Conservation (phyloP, 345 rosid species). For the Gossypium arboreum region DNA sequence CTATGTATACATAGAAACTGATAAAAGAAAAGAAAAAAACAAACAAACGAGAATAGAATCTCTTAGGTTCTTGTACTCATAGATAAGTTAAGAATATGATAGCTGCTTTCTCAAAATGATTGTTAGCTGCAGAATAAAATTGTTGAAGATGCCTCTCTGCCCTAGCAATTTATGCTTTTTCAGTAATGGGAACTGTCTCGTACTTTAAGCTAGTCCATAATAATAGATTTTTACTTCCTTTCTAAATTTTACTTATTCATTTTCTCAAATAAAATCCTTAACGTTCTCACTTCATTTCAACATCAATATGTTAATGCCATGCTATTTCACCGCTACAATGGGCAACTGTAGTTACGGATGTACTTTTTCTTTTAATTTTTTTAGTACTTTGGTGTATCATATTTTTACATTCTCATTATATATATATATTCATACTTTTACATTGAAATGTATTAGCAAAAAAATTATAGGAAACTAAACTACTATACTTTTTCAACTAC, state of each 20-base stretch:
- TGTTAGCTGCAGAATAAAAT: slow-evolving; percentile 40
- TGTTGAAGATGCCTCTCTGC: slow-evolving; percentile 31
- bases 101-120: slow-evolving; percentile 33
- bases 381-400: too few relatives aligned
- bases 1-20: slow-evolving; percentile 37
- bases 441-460: too few relatives aligned
- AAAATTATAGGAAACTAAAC: too few relatives aligned
- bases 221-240: neutral
- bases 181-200: slow-evolving; percentile 13
- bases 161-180: slow-evolving; percentile 24
- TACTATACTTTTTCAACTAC: too few relatives aligned
- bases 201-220: neutral
- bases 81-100: slow-evolving; percentile 36
- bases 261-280: neutral
- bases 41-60: slow-evolving; percentile 35
- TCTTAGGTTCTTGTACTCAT: slow-evolving; percentile 49
- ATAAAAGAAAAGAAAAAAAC: slow-evolving; percentile 22
- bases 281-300: neutral
- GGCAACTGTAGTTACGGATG: too few relatives aligned
- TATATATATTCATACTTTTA: too few relatives aligned
- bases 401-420: too few relatives aligned
- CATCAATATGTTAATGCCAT: neutral
- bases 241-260: neutral
- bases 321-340: neutral
- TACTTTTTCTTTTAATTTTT: too few relatives aligned